Base-by-base conservation (phyloP, 2,329 filamentous ascomycete species). In the Aspergillus tanneri region DNA sequence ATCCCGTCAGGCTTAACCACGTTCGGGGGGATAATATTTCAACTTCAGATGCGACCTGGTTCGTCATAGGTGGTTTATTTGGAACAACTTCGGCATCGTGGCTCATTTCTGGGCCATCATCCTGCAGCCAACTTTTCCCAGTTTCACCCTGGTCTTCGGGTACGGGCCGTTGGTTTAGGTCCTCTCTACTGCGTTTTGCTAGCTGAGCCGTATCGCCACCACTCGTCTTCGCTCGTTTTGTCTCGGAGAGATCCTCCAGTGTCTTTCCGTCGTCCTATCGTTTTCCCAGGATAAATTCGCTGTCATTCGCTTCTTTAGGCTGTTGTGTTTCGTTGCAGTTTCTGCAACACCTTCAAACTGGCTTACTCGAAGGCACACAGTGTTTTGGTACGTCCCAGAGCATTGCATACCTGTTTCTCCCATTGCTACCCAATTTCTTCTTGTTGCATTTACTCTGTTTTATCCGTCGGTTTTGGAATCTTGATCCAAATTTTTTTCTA, bases 261-360 rank as follows among this genome's bases (percentile, higher is more conserved):
- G 60, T 48, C 56, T 65, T 63, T 64, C 66, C 64, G 53, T 63
- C 60, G 59, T 65, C 58, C 65, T 58, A 61, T 71, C 64, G 64
- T 67, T 69, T 66, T 23, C 60, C 53, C 50, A 65, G 60, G 57
- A 67, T 69, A 66, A 64, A 68, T 66, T 70, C 66, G 59, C 68
- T 68, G 70, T 70, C 72, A 69, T 67, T 75, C 73, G 73, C 73
- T 75, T 74, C 49, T 60, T 63, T 61, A 65, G 58, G 62, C 62
- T 63, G 58, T 67, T 59, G 63, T 65, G 60, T 67, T 62, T 63
- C 52, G 69, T 72, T 72, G 68, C 71, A 69, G 59, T 63, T 55
- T 56, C 61, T 69, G 67, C 69, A 72, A 72, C 68, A 73, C 67
- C 68, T 71, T 74, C 73, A 75, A 72, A 59, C 72, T 75, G 72